A percentile compares a stretch with the other conserved stretches of the same genome.
Conservation (phyloP, 2,329 filamentous ascomycete genomes). For the Monosporascus sp. region DNA sequence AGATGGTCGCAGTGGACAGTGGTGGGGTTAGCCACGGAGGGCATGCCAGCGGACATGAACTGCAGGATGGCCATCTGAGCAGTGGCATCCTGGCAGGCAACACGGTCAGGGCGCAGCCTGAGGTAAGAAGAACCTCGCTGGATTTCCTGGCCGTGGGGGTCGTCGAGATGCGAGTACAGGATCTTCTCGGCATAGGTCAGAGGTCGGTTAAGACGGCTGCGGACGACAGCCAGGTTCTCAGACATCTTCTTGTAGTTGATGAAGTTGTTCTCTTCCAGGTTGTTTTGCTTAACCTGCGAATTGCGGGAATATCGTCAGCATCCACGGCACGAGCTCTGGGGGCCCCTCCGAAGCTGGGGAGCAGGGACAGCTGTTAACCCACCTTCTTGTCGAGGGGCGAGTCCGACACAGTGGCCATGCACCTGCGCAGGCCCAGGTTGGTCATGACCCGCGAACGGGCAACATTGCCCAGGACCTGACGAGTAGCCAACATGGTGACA, state of each 20-base stretch:
- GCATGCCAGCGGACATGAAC: constrained; percentile 99
- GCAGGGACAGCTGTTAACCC: constrained; percentile 19
- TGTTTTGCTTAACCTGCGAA: constrained; percentile 79
- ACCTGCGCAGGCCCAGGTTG: constrained; percentile 58
- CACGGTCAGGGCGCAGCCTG: constrained; percentile 92
- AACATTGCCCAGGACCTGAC: constrained; percentile 61
- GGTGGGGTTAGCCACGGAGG: constrained; percentile 84
- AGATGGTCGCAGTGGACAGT: constrained; percentile 99
- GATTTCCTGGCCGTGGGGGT: constrained; percentile 93
- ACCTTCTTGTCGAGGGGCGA: constrained; percentile 87
- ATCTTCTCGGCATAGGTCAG: constrained; percentile 98
- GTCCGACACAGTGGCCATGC: constrained; percentile 81
- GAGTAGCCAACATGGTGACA: constrained; percentile 62
- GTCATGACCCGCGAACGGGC: constrained; percentile 51
- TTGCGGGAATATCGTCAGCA: constrained; percentile 22
- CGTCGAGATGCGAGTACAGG: constrained; percentile 96
- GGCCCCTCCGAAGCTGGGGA: background rate
- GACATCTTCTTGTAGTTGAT: constrained; percentile 99
- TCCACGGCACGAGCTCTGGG: background rate
- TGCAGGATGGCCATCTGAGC: constrained; percentile 99
- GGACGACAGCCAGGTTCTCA: constrained; percentile 90
- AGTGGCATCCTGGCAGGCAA: constrained; percentile 98
- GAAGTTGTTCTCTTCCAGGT: constrained; percentile 91
- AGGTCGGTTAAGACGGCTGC: constrained; percentile 82
- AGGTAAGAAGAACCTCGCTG: constrained; percentile 94